phyloP scores from a whole-genome alignment of 176 grass and related monocot genomes.

The Avena atlantica region DNA sequence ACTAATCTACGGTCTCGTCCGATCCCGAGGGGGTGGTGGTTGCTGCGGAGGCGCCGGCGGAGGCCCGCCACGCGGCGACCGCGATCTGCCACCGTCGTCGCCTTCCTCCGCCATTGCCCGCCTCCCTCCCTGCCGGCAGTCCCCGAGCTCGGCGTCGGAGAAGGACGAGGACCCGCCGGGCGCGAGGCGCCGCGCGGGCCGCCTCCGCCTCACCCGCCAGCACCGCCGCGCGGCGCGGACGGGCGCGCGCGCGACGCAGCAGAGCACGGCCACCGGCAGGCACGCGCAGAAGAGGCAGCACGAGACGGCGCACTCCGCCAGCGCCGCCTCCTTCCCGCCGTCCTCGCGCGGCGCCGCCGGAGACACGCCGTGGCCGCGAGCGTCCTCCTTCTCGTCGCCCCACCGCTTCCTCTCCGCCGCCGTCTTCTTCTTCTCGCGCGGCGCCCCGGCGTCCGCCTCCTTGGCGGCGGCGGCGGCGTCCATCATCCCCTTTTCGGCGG shows the following conservation, averaged over 20 bases:
- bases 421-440: conserved; percentile 12
- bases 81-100: not conserved
- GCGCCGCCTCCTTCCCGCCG: conserved; percentile 20
- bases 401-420: conserved; percentile 37
- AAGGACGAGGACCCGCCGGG: conserved; percentile 58
- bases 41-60: conserved; percentile 9
- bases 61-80: not conserved
- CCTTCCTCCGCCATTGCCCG: conserved; percentile 26
- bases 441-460: not conserved
- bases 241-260: conserved; percentile 65
- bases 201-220: conserved; percentile 17
- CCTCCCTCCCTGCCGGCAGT: conserved; percentile 41
- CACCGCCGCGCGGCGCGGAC: conserved; percentile 53
- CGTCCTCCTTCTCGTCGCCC: not conserved
- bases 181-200: conserved; percentile 33
- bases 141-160: conserved; percentile 67
- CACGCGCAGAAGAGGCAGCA: conserved; percentile 78
- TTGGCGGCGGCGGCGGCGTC: not conserved
- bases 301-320: conserved; percentile 64
- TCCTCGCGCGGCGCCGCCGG: conserved; percentile 40
- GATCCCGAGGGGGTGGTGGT: conserved; percentile 33
- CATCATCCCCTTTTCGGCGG: not conserved
- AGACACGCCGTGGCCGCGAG: not conserved
- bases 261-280: conserved; percentile 60
- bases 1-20: not conserved